A percentile compares a stretch with the other conserved stretches of the same genome.
phyloP scores from a whole-genome alignment of 2,329 filamentous ascomycete species.

The Penicillium sp. region DNA sequence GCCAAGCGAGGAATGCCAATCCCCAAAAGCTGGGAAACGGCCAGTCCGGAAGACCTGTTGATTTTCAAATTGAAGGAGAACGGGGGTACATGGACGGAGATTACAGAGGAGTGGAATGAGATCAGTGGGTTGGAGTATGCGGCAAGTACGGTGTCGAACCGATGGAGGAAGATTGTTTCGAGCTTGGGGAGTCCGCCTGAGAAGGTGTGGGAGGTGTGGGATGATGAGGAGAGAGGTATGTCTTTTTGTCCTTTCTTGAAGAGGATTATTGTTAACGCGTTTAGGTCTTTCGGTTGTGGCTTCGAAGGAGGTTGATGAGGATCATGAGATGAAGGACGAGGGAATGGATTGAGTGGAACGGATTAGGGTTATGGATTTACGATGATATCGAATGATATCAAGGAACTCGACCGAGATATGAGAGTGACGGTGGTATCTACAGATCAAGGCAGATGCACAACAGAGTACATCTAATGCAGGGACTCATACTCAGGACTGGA shows the following conservation, averaged over 20 bases:
- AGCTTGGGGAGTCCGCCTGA: neutral
- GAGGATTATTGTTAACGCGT: too few species aligned
- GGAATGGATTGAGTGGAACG: too few species aligned
- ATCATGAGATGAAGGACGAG: too few species aligned
- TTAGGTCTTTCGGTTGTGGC: too few species aligned
- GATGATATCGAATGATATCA: too few species aligned
- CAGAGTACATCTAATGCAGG: too few species aligned
- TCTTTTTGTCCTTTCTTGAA: neutral
- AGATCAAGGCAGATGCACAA: too few species aligned
- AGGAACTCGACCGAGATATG: too few species aligned
- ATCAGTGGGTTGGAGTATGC: neutral
- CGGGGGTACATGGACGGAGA: neutral
- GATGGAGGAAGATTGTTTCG: neutral
- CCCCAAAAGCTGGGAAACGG: neutral
- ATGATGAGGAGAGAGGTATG: neutral
- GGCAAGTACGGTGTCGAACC: neutral
- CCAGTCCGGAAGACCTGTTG: neutral
- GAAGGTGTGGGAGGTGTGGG: neutral
- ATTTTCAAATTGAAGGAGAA: neutral
- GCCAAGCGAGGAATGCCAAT: neutral
- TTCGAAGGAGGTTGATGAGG: too few species aligned
- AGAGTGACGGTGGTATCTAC: too few species aligned
- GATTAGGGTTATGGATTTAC: too few species aligned
- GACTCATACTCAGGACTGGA: too few species aligned
- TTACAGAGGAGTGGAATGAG: neutral